These are phyloP conservation scores for Cyberlindnera nakhonratchasimensis DNA, from an alignment of 805 yeast species.

Conservation along the genomic window DNA sequence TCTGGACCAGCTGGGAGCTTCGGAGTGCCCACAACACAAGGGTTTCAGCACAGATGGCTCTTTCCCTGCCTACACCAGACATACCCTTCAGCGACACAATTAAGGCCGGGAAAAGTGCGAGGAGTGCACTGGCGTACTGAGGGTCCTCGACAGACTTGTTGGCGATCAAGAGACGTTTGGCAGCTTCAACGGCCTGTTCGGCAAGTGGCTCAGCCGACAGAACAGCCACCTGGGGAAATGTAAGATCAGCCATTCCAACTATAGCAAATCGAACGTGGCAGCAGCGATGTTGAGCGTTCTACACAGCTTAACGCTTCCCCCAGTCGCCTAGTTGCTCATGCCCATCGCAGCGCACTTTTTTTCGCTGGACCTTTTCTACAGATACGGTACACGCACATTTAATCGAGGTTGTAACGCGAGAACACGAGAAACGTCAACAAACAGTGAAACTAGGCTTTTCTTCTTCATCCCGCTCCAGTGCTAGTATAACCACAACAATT, in stretches of 20 bases:
- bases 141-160: conserved; percentile 15
- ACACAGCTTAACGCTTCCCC: no score
- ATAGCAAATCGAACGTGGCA: background rate
- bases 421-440: conserved; percentile 15
- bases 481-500: background rate
- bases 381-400: conserved; percentile 2
- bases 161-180: conserved; percentile 19
- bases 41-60: conserved; percentile 53
- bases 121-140: conserved; percentile 15
- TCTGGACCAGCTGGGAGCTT: conserved; percentile 38
- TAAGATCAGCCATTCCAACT: conserved; percentile 2
- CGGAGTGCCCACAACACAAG: conserved; percentile 64
- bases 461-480: background rate
- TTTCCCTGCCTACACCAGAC: conserved; percentile 34
- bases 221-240: background rate
- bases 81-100: conserved; percentile 31
- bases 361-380: background rate
- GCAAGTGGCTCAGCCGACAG: conserved; percentile 6
- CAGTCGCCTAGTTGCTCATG: no score
- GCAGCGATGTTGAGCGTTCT: background rate
- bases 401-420: background rate
- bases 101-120: conserved; percentile 28
- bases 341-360: background rate
- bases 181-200: conserved; percentile 4
- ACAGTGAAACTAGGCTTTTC: no score